These are phyloP conservation scores for Tanozyma kutaoensis DNA, from an alignment of 805 yeast genomes.

Conservation along the genomic window DNA sequence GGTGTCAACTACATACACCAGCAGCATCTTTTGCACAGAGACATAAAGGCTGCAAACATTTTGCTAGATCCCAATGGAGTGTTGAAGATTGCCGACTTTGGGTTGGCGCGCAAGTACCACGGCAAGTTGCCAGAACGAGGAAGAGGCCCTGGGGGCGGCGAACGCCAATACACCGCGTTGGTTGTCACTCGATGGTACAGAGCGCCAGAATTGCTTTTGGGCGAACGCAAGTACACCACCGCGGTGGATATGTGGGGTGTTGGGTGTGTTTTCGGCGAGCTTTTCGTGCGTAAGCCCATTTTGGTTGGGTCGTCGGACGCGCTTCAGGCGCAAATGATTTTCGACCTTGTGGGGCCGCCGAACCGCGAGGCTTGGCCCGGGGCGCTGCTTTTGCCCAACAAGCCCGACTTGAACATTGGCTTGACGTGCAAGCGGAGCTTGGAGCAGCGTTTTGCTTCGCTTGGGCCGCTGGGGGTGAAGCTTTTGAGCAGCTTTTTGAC, in stretches of 20 bases:
- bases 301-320: slow-evolving; percentile 75
- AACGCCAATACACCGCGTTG: slow-evolving; percentile 34
- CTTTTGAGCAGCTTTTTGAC: slow-evolving; percentile 50
- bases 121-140: slow-evolving; percentile 45
- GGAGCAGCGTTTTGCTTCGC: slow-evolving; percentile 17
- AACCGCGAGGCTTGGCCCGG: slow-evolving; percentile 46
- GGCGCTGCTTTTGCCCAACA: slow-evolving; percentile 43
- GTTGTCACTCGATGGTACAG: slow-evolving; percentile 98
- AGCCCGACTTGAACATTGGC: slow-evolving; percentile 29
- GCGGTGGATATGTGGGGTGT: slow-evolving; percentile 98
- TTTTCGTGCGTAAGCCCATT: slow-evolving; percentile 71
- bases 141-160: slow-evolving; percentile 47
- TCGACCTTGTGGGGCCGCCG: slow-evolving; percentile 76
- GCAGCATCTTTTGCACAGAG: slow-evolving; percentile 58
- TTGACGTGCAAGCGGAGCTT: slow-evolving; percentile 34
- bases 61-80: slow-evolving; percentile 64
- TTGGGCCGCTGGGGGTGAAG: slow-evolving; percentile 36
- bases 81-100: slow-evolving; percentile 90
- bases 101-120: slow-evolving; percentile 67
- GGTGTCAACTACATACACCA: slow-evolving; percentile 78
- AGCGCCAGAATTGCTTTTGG: slow-evolving; percentile 85
- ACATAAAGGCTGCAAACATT: slow-evolving; percentile 93
- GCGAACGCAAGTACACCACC: slow-evolving; percentile 77
- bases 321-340: slow-evolving; percentile 77
- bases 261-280: slow-evolving; percentile 91